These are phyloP conservation scores for Inonotus obliquus DNA, from an alignment of 1,284 basidiomycete species.

Conservation along the genomic window DNA sequence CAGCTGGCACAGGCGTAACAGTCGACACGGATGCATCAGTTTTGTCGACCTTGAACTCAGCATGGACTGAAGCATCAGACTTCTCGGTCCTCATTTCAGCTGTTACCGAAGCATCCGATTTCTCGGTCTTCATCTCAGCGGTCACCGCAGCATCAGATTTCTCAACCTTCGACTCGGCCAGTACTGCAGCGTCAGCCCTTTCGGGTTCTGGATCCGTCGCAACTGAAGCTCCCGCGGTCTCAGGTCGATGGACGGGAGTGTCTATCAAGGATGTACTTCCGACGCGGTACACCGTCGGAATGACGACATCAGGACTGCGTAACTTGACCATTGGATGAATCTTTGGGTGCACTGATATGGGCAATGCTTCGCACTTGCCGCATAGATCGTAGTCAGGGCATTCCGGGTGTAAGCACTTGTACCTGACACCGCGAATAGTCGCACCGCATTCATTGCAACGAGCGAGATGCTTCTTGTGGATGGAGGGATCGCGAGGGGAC, in stretches of 20 bases:
- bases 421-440: conserved; percentile 58
- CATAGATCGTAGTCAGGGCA: conserved; percentile 87
- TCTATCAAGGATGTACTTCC: conserved; percentile 29
- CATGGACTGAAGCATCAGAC: background rate
- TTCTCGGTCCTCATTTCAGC: conserved; percentile 7
- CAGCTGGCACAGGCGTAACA: background rate
- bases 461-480: conserved; percentile 39
- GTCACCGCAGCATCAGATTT: conserved; percentile 6
- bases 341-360: conserved; percentile 70
- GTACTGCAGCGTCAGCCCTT: conserved; percentile 12
- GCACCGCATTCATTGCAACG: conserved; percentile 54
- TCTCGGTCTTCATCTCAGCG: conserved; percentile 8
- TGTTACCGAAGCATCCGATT: background rate
- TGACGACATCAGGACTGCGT: conserved; percentile 44
- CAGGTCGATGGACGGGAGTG: background rate
- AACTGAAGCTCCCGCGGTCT: conserved; percentile 2
- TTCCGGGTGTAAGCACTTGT: conserved; percentile 80
- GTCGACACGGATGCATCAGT: conserved; percentile 12
- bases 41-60: conserved; percentile 2
- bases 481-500: conserved; percentile 25
- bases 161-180: conserved; percentile 6
- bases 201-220: conserved; percentile 15
- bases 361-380: conserved; percentile 73
- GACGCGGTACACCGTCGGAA: conserved; percentile 47
- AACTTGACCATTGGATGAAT: conserved; percentile 81